Evolutionary conservation across 371 early-diverging fungal genomes (phyloP), one percentile per base, ranked within the genome.

Genomic region (Blakeslea trispora): DNA sequence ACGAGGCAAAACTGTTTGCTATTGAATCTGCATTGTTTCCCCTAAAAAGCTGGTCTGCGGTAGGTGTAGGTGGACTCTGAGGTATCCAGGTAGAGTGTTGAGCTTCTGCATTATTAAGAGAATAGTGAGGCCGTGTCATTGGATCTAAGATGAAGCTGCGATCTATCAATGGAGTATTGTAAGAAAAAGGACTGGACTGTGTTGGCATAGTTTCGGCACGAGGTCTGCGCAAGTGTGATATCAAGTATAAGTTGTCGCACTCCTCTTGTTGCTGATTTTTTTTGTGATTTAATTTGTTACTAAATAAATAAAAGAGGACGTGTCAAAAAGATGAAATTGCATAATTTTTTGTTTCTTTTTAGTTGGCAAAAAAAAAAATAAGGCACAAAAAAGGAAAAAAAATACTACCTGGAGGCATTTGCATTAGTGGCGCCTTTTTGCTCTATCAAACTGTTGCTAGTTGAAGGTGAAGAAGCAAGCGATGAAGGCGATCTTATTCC

Each of bases 191-290:
- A 17, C 61, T 60, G 14, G 65, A 66, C 45, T 66, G 77, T 7
- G 86, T 84, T 9, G 86, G 85, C 61, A 89, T 77, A 14, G 90
- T 90, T 57, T 88, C 90, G 14, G 90, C 87, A 47, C 90, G 75
- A 45, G 87, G 75, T n/a, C 90, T 72, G 34, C 87, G 51, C 32
- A 58, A 15, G 28, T 23, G 15, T 23, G 28, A 22, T 23, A 14
- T 28, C 17, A 28, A 8, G 14, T 45, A 2, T 13, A 13, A 22
- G 3, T 28, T 24, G 22, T 45, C 3, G 15, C 28, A 1, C n/a
- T 54, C 40, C n/a, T 41, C 46, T 45, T 45, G 45, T 24, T 24
- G 13, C 24, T 35, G 22, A 14, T 22, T 40, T 31, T 42, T 28
- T 32, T 43, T 40, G 18, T 32, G 28, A 23, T 42, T 17, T 43